Conservation (phyloP, 768 basidiomycete genomes). For the Pleurotus giganteus region DNA sequence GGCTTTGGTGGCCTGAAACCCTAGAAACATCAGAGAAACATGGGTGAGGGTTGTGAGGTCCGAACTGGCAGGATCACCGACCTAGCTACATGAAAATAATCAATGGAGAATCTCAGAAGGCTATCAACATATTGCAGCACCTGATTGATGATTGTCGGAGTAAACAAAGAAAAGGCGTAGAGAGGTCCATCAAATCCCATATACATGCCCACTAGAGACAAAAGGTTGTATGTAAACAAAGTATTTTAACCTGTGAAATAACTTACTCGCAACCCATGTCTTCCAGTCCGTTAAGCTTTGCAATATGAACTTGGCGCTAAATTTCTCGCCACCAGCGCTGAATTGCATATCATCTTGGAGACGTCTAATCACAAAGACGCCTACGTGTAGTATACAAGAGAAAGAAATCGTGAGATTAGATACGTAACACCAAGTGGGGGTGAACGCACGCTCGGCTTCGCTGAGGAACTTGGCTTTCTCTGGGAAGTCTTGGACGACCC, state of each 20-base stretch:
- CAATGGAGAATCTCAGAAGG: not conserved
- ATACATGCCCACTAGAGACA: constrained; percentile 57
- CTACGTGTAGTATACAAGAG: constrained; percentile 26
- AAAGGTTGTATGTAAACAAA: constrained; percentile 2
- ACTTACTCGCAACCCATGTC: constrained; percentile 67
- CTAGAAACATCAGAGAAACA: constrained; percentile 28
- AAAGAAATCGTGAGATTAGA: not conserved
- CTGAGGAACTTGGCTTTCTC: constrained; percentile 71
- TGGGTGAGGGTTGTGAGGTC: not conserved
- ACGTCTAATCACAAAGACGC: constrained; percentile 61
- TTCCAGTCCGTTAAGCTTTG: constrained; percentile 69
- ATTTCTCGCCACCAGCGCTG: constrained; percentile 61
- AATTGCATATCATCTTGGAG: constrained; percentile 64
- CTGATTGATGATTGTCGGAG: constrained; percentile 55
- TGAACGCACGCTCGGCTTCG: constrained; percentile 50
- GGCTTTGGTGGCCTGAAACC: constrained; percentile 61
- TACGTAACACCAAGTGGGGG: not conserved
- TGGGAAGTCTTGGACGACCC: constrained; percentile 77
- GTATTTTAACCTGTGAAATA: not conserved
- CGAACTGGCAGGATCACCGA: constrained; percentile 10
- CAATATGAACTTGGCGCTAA: constrained; percentile 53
- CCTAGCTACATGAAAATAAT: constrained; percentile 28
- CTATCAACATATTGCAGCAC: constrained; percentile 27
- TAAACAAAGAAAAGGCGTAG: constrained; percentile 52
- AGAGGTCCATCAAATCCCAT: constrained; percentile 67